These are phyloP conservation scores for Fusarium brachygibbosum DNA, from an alignment of 2,329 filamentous ascomycete genomes.

Conservation along the genomic window DNA sequence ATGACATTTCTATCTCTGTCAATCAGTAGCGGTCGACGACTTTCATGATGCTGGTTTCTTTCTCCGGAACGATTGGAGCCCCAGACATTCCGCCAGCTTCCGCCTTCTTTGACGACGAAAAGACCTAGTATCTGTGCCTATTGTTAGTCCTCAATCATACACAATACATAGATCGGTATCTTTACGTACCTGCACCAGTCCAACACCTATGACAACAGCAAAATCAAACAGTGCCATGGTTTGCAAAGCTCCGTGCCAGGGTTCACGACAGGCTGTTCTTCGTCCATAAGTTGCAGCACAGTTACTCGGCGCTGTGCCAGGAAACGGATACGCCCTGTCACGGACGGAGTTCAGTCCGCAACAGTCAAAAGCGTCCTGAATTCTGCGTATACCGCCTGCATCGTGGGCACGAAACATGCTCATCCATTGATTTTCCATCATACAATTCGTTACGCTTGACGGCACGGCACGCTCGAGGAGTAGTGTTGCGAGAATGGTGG, in stretches of 20 bases:
- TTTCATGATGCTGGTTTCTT: constrained; percentile 31
- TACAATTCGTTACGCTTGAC: constrained; percentile 60
- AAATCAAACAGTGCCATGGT: constrained; percentile 68
- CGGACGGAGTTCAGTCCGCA: constrained; percentile 71
- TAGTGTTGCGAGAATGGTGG: constrained; percentile 61
- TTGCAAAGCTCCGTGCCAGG: constrained; percentile 70
- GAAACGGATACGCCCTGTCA: constrained; percentile 76
- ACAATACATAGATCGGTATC: background rate
- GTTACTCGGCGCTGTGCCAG: constrained; percentile 46
- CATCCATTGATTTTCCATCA: constrained; percentile 69
- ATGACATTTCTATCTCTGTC: constrained; percentile 49
- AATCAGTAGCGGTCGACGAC: constrained; percentile 47
- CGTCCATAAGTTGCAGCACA: constrained; percentile 65
- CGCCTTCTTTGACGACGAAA: constrained; percentile 49
- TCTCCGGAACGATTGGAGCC: constrained; percentile 21
- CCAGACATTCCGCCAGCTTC: constrained; percentile 51
- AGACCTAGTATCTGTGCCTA: constrained; percentile 50
- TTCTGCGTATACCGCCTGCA: constrained; percentile 62
- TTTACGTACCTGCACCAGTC: constrained; percentile 66
- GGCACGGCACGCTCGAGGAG: constrained; percentile 55
- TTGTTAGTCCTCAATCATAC: background rate
- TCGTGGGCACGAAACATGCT: constrained; percentile 66
- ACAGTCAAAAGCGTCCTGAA: constrained; percentile 76
- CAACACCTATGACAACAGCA: constrained; percentile 65
- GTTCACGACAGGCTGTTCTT: constrained; percentile 61